Evolutionary conservation across 1,284 basidiomycete species (phyloP).

Genomic region (Cystobasidium sp.): DNA sequence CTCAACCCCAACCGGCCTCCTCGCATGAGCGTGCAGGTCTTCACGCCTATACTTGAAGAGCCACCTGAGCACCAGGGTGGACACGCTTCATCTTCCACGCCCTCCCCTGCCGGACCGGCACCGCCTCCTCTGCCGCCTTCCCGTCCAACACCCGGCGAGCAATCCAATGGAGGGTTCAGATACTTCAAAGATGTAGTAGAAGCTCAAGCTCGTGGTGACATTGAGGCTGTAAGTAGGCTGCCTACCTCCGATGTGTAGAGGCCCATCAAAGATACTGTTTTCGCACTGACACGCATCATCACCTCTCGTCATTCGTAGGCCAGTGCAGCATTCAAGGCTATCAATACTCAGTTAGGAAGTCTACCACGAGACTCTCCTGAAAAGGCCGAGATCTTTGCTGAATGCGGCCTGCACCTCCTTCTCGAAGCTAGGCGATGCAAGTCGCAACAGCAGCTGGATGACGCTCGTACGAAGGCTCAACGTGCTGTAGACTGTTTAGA

Average conservation of each 20-base stretch:
- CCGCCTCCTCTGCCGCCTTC: background rate
- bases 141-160: background rate
- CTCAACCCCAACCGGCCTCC: background rate
- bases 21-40: constrained; percentile 3
- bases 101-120: too few relatives aligned
- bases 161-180: background rate
- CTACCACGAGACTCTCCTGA: constrained; percentile 13
- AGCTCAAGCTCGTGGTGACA: constrained; percentile 18
- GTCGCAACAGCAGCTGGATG: constrained; percentile 1
- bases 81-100: background rate
- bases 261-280: background rate
- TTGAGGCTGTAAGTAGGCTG: background rate
- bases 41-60: constrained; percentile 4
- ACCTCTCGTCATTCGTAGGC: too few relatives aligned
- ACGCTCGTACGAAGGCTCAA: background rate
- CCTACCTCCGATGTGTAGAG: too few relatives aligned
- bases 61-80: background rate
- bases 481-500: constrained; percentile 11
- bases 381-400: constrained; percentile 26
- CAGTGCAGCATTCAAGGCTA: constrained; percentile 2
- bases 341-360: background rate
- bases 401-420: constrained; percentile 23
- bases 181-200: constrained; percentile 28
- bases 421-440: constrained; percentile 11
- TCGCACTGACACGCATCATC: background rate